Evolutionary conservation across 2,329 filamentous ascomycete genomes (phyloP).

Genomic region (Xylariomycetidae sp.): DNA sequence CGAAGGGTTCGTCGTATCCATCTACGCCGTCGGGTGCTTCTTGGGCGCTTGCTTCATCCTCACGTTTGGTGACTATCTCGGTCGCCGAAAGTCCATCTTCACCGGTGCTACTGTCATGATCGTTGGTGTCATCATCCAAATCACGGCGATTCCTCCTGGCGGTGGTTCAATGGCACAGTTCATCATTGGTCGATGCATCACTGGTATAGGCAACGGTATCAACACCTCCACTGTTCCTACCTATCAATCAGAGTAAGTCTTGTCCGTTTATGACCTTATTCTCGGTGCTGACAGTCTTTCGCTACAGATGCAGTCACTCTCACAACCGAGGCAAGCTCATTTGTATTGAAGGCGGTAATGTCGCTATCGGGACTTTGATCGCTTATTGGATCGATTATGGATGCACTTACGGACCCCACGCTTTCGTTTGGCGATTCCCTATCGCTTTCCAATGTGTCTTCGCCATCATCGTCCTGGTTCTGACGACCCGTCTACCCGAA

Average conservation of each 20-base stretch:
- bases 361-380: conserved; percentile 38
- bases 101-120: conserved; percentile 49
- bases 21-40: conserved; percentile 39
- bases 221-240: conserved; percentile 42
- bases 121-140: conserved; percentile 51
- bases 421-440: conserved; percentile 34
- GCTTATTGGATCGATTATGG: conserved; percentile 40
- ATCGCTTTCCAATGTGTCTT: conserved; percentile 38
- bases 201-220: conserved; percentile 47
- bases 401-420: conserved; percentile 26
- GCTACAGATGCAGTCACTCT: conserved; percentile 32
- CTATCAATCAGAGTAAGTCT: conserved; percentile 32
- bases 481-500: conserved; percentile 44
- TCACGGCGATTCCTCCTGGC: conserved; percentile 39
- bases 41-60: conserved; percentile 35
- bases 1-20: conserved; percentile 34
- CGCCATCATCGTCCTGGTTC: conserved; percentile 36
- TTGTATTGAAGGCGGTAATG: conserved; percentile 47
- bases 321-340: conserved; percentile 57
- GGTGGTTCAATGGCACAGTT: conserved; percentile 43
- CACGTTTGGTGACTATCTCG: conserved; percentile 48
- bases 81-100: conserved; percentile 50
- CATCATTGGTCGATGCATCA: conserved; percentile 44
- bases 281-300: too few relatives aligned
- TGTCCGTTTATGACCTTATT: not conserved